A percentile compares a stretch with the other conserved stretches of the same genome.
Evolutionary conservation across 2,329 filamentous ascomycete genomes (phyloP).

Genomic region (Claviceps cyperi): DNA sequence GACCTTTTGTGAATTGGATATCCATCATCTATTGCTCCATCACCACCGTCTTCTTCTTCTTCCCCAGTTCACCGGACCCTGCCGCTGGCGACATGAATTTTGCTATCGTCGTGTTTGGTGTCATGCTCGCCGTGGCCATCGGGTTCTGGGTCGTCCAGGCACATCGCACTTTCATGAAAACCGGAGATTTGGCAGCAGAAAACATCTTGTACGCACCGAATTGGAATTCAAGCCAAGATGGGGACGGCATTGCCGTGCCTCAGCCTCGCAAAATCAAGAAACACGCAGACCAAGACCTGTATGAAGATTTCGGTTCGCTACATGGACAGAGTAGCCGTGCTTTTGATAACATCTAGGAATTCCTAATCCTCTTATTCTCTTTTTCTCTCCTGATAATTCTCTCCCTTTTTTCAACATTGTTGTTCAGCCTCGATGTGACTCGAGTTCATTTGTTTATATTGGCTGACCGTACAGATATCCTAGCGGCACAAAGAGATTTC

Average conservation of each 20-base stretch:
- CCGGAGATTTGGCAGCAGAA: conserved; percentile 7
- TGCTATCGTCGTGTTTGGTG: conserved; percentile 40
- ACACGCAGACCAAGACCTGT: background rate
- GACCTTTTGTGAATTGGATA: conserved; percentile 29
- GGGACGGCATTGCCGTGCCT: background rate
- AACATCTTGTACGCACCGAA: conserved; percentile 8
- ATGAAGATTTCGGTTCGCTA: background rate
- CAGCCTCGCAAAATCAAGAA: background rate
- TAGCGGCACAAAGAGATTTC: no score
- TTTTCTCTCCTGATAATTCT: no score
- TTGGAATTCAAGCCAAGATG: background rate
- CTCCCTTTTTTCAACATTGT: no score
- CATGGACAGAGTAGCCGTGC: background rate
- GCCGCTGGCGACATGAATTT: conserved; percentile 38
- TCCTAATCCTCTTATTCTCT: no score
- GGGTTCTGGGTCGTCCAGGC: conserved; percentile 37
- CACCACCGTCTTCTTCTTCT: conserved; percentile 42
- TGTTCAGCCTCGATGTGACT: no score
- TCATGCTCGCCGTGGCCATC: conserved; percentile 35
- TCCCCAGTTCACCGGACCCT: conserved; percentile 31
- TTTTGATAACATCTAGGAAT: background rate
- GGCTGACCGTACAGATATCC: no score
- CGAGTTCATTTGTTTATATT: no score
- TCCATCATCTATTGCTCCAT: conserved; percentile 36
- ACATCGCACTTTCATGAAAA: conserved; percentile 15